phyloP scores from a whole-genome alignment of 2,329 filamentous ascomycete species.

The Pyrenochaeta sp. region DNA sequence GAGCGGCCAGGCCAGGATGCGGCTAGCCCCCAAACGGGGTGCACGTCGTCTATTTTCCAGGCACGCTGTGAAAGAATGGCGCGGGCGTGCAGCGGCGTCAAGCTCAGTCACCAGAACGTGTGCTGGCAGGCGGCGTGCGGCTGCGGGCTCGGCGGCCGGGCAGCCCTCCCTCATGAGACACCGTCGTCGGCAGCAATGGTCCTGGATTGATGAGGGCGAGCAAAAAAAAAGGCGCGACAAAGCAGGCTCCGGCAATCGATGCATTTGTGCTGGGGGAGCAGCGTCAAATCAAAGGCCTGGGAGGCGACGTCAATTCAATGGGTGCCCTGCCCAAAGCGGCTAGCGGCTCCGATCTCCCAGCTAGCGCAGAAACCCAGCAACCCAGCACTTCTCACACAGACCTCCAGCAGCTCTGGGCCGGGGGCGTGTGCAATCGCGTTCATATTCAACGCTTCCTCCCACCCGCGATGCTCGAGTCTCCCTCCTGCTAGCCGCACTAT shows the following conservation, averaged over 20 bases:
- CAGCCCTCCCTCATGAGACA: neutral
- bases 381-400: slow-evolving; percentile 26
- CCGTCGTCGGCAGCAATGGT: neutral
- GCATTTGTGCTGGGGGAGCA: neutral
- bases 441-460: slow-evolving; percentile 21
- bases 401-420: slow-evolving; percentile 21
- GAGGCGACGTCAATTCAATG: slow-evolving; percentile 3
- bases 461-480: slow-evolving; percentile 15
- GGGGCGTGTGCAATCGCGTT: slow-evolving; percentile 14
- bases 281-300: slow-evolving; percentile 6
- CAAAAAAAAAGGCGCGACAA: slow-evolving; percentile 13
- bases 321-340: slow-evolving; percentile 12
- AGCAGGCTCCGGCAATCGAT: neutral
- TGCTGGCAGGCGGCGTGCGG: neutral
- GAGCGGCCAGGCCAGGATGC: slow-evolving; percentile 18
- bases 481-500: slow-evolving; percentile 13
- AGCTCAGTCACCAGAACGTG: slow-evolving; percentile 3
- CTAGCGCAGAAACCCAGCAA: slow-evolving; percentile 19
- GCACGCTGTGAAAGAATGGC: slow-evolving; percentile 18
- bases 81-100: slow-evolving; percentile 20
- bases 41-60: slow-evolving; percentile 16
- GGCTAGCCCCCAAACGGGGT: slow-evolving; percentile 16
- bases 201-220: slow-evolving; percentile 7
- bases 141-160: neutral
- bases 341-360: slow-evolving; percentile 17